Evolutionary conservation across 257 asterid species (phyloP).

Genomic region (Solanum tarijense): DNA sequence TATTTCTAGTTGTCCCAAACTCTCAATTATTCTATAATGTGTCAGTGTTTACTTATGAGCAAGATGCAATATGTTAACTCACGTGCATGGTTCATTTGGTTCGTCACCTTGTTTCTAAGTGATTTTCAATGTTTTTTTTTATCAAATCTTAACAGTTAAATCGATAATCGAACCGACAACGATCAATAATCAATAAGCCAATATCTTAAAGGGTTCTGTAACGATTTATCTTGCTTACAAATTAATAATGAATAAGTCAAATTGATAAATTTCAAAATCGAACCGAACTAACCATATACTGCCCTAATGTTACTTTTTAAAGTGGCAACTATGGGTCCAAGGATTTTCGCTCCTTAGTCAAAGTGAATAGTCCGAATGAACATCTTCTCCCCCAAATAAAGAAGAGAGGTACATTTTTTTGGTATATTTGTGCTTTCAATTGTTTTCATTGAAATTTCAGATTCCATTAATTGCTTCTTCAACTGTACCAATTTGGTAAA

Average conservation of each 20-base stretch:
- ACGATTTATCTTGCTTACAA: accelerated
- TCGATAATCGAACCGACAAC: accelerated
- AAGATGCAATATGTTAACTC: background rate
- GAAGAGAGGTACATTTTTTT: no score
- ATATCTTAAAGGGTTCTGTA: no score
- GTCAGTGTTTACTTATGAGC: background rate
- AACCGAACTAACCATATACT: background rate
- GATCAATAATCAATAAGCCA: background rate
- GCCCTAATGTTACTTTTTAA: no score
- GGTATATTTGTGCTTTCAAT: no score
- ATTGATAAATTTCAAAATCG: no score
- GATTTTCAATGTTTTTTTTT: no score
- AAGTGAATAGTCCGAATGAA: background rate
- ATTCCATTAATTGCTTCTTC: background rate
- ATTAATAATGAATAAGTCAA: no score
- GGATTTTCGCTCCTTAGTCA: background rate
- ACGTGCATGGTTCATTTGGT: background rate
- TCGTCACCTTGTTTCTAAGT: no score
- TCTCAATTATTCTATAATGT: no score
- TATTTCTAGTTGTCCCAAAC: no score
- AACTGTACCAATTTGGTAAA: background rate
- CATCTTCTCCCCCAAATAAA: background rate
- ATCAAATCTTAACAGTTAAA: background rate
- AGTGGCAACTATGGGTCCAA: background rate
- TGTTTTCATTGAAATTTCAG: background rate